phyloP scores from a whole-genome alignment of 2,329 filamentous ascomycete species.

The Alternaria sp. region DNA sequence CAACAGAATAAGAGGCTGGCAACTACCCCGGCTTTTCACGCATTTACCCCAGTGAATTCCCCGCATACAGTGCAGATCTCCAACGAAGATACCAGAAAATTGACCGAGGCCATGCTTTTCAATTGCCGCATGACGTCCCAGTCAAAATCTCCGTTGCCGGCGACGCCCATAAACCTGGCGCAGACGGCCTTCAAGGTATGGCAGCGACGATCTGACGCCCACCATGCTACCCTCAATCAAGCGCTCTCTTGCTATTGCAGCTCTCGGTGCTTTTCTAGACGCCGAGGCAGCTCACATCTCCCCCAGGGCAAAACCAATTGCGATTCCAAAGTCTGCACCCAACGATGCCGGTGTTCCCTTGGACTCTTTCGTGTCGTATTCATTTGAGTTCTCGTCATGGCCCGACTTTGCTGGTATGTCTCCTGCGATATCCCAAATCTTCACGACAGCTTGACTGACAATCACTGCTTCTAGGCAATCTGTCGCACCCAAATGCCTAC shows the following conservation, averaged over 20 bases:
- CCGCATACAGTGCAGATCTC: neutral
- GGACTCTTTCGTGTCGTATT: slow-evolving; percentile 5
- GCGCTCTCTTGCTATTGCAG: neutral
- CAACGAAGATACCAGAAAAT: neutral
- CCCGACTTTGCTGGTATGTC: slow-evolving; percentile 3
- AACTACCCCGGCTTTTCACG: neutral
- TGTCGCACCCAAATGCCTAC: slow-evolving; percentile 62
- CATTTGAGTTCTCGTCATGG: slow-evolving; percentile 9
- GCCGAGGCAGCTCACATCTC: neutral
- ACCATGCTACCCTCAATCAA: neutral
- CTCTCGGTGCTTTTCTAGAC: neutral
- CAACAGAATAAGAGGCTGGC: neutral
- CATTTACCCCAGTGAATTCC: neutral
- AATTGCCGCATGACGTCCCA: neutral
- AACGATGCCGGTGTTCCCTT: slow-evolving; percentile 2
- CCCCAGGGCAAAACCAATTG: neutral
- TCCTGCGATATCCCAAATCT: too few relatives aligned
- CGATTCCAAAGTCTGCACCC: neutral
- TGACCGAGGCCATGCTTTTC: neutral
- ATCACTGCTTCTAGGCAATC: slow-evolving; percentile 50
- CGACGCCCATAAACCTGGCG: neutral
- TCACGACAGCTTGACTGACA: neutral
- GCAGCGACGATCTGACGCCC: neutral
- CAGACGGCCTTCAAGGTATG: neutral
- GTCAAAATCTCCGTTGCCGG: neutral